Evolutionary conservation across 208 protist genomes (phyloP), one percentile per base, ranked within the genome.

Genomic region (Wallacemonas rigidus): DNA sequence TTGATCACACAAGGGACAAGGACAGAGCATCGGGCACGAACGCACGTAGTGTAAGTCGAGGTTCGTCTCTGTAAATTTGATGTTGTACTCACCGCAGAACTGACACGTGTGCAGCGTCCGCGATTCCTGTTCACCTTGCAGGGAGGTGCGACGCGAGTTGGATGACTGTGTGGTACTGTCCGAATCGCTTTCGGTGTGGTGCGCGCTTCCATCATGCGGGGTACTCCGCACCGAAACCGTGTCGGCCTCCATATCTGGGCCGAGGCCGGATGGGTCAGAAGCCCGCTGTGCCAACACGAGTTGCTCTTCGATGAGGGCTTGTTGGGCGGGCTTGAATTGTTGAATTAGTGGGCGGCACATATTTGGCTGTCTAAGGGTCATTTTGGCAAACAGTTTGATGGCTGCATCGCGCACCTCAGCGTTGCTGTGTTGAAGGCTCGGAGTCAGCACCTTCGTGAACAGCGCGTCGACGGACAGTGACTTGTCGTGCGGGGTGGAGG

Each of bases 1-100:
- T 83, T 98, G 92, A 57, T 94, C 88, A 57, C 94, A 98, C 62
- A 97, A 76, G 39, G 90, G 92, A 69, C 94, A 98, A 11, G 88
- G 92, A 71, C 90, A 95, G 15, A 98, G 85, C 94, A 98, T 97
- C 51, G 94, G 94, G 68, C 94, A 98, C 1, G 76, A 77, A 11
- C 87, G 83, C 47, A 95, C 80, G 61, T 93, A 96, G 81, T 98
- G 94, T 58, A 92, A 75, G 65, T 97, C 91, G 26, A 98, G 62
- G 17, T 79, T 84, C 39, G 87, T 77, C 53, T 92, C 90, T 12
- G 76, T 86, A 71, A 95, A 96, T 45, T 73, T 76, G 5, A 53
- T 56, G 74, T 95, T 83, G 70, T 81, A 92, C 79, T 89, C 80
- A 15, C 83, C 86, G 69, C 93, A 97, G 68, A 97, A 97, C 64